phyloP scores from a whole-genome alignment of 371 early-diverging fungal species.

The Haplosporangium sp. region DNA sequence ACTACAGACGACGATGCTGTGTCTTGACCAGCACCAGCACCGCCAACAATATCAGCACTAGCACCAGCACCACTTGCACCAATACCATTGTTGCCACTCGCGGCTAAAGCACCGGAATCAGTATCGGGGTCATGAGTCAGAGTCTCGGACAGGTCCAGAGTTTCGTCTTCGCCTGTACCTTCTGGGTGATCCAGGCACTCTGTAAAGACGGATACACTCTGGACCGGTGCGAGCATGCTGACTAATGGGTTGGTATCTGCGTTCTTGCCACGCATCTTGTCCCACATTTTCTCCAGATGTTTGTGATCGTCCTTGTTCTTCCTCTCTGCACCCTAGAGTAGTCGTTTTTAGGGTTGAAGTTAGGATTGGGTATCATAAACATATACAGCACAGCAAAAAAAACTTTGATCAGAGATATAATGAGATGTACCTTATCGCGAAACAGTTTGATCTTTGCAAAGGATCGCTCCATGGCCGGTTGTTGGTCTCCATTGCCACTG shows the following conservation, averaged over 20 bases:
- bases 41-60: neutral
- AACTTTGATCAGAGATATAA: neutral
- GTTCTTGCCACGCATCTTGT: constrained; percentile 63
- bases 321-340: constrained; percentile 67
- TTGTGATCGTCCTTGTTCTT: constrained; percentile 77
- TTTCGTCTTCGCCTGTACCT: constrained; percentile 50
- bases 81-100: neutral
- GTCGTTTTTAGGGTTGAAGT: neutral
- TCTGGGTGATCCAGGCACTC: constrained; percentile 54
- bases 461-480: constrained; percentile 60
- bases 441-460: constrained; percentile 81
- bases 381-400: neutral
- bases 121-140: constrained; percentile 38
- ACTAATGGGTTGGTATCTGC: constrained; percentile 40
- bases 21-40: neutral
- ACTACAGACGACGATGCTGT: neutral
- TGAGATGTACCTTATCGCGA: constrained; percentile 72
- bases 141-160: constrained; percentile 50
- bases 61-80: constrained; percentile 6
- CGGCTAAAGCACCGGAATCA: neutral
- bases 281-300: constrained; percentile 68
- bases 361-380: neutral
- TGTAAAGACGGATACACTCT: constrained; percentile 44
- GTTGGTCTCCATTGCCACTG: neutral
- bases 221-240: constrained; percentile 49